These are phyloP conservation scores for Isatis tinctoria DNA, from an alignment of 345 rosid genomes.

Conservation along the genomic window DNA sequence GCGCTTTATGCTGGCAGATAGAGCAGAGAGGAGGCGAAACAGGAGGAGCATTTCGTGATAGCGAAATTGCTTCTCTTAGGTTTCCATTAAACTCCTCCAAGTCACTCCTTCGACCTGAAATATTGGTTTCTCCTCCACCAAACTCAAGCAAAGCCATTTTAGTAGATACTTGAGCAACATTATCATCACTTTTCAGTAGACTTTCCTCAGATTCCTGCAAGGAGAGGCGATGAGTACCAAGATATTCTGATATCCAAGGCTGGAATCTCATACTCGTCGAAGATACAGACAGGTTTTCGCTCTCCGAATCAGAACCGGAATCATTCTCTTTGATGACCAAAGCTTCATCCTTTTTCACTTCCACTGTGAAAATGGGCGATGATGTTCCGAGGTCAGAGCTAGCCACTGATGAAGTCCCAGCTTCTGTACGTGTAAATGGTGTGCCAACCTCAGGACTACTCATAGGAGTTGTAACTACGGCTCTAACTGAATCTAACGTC, in stretches of 20 bases:
- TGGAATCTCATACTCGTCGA: slow-evolving; percentile 72
- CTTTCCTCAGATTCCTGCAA: slow-evolving; percentile 44
- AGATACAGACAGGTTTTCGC: slow-evolving; percentile 58
- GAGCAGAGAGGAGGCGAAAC: slow-evolving; percentile 61
- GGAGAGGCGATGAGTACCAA: slow-evolving; percentile 42
- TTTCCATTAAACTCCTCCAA: slow-evolving; percentile 59
- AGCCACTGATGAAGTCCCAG: slow-evolving; percentile 88
- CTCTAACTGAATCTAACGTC: slow-evolving; percentile 48
- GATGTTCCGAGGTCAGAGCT: slow-evolving; percentile 92
- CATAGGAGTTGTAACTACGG: slow-evolving; percentile 56
- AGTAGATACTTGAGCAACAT: slow-evolving; percentile 37
- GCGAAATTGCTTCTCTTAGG: slow-evolving; percentile 69
- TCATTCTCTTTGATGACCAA: slow-evolving; percentile 50
- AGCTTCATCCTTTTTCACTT: slow-evolving; percentile 52
- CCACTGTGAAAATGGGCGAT: slow-evolving; percentile 53
- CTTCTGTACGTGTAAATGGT: slow-evolving; percentile 89
- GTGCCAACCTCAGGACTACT: slow-evolving; percentile 96
- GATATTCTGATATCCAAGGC: slow-evolving; percentile 69
- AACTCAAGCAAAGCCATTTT: slow-evolving; percentile 40
- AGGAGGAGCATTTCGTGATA: slow-evolving; percentile 54
- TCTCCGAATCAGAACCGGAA: slow-evolving; percentile 74
- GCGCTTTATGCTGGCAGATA: slow-evolving; percentile 49
- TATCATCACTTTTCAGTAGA: slow-evolving; percentile 36
- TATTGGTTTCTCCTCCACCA: slow-evolving; percentile 39
- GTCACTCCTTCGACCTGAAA: slow-evolving; percentile 42